Base-by-base conservation (phyloP, 169 alveolate genomes). In the Nephromyces sp. region DNA sequence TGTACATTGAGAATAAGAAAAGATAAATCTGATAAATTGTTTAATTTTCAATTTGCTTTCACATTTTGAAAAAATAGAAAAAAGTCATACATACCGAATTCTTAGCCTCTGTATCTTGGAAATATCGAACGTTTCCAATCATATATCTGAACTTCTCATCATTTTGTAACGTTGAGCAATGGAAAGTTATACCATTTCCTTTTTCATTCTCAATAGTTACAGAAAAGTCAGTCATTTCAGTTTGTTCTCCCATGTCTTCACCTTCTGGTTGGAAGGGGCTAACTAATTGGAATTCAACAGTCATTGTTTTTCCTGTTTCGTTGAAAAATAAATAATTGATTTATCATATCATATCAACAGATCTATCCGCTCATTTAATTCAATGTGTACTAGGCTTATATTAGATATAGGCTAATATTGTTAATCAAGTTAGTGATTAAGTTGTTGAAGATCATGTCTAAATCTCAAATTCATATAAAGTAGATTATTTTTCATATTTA, bases 161-260 rank as follows among this genome's bases (percentile, higher is more conserved):
- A 57, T 87, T 84, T 51, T 85, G 93, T 15, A 86, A 77, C 27
- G 94, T 89, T 69, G 90, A 84, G 82, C 94, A 89, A 86, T 85
- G 88, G 79, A 89, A 88, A 24, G 89, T 88, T 32, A 89, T 73
- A 6, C 94, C 94, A 32, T 68, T 74, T 57, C 91, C 92, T 29
- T 62, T 78, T 52, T 75, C 71, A 30, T 86, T 84, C 80, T 88
- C 91, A 29, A 89, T 90, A 8, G 94, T 85, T 25, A 89, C 93
- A 34, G 94, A 85, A 77, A 89, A 89, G 78, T 89, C 94, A 2
- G 94, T 87, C 90, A 84, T 84, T 81, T 87, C 93, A 25, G 93
- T 88, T 22, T 22, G 29, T 65, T 88, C 88, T 22, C 87, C 86
- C 74, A 84, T 92, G 52, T 89, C 91, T 70, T 86, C 92, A 27